These are phyloP conservation scores for Collybia mongolica DNA, from an alignment of 768 basidiomycete genomes.

Conservation along the genomic window DNA sequence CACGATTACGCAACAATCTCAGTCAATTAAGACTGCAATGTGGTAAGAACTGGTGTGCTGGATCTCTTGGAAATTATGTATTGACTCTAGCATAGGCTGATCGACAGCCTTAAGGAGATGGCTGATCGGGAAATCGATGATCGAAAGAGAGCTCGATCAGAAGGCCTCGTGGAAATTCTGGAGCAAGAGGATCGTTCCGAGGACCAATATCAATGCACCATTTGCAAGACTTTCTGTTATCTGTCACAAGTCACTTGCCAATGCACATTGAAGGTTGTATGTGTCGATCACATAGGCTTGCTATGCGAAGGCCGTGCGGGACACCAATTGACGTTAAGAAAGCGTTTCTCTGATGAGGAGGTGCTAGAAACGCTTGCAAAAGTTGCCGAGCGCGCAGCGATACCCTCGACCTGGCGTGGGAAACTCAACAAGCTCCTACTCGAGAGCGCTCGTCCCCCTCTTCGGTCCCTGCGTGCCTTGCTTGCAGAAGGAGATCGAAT, in stretches of 20 bases:
- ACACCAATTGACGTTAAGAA: slow-evolving; percentile 61
- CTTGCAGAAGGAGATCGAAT: slow-evolving; percentile 89
- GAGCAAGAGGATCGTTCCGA: slow-evolving; percentile 83
- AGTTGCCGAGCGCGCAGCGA: slow-evolving; percentile 67
- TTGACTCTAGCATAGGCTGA: slow-evolving; percentile 55
- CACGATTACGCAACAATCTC: slow-evolving; percentile 96
- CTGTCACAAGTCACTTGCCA: slow-evolving; percentile 87
- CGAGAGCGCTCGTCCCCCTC: slow-evolving; percentile 68
- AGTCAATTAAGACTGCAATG: slow-evolving; percentile 86
- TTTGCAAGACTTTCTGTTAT: slow-evolving; percentile 95
- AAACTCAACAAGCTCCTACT: slow-evolving; percentile 67
- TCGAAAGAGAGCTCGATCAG: slow-evolving; percentile 59
- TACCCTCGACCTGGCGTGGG: slow-evolving; percentile 73
- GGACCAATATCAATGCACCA: slow-evolving; percentile 92
- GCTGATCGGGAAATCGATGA: slow-evolving; percentile 74
- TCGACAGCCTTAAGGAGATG: slow-evolving; percentile 86
- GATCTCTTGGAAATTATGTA: not conserved
- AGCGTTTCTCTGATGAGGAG: slow-evolving; percentile 80
- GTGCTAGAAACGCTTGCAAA: slow-evolving; percentile 64
- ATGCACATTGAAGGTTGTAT: slow-evolving; percentile 78
- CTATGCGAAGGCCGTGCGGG: slow-evolving; percentile 59
- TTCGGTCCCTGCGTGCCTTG: slow-evolving; percentile 79
- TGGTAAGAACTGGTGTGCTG: slow-evolving; percentile 57
- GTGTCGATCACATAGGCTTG: slow-evolving; percentile 79
- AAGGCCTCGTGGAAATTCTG: slow-evolving; percentile 64